Base-by-base conservation (phyloP, 2,329 filamentous ascomycete genomes). In the Cryoendolithus antarcticus region DNA sequence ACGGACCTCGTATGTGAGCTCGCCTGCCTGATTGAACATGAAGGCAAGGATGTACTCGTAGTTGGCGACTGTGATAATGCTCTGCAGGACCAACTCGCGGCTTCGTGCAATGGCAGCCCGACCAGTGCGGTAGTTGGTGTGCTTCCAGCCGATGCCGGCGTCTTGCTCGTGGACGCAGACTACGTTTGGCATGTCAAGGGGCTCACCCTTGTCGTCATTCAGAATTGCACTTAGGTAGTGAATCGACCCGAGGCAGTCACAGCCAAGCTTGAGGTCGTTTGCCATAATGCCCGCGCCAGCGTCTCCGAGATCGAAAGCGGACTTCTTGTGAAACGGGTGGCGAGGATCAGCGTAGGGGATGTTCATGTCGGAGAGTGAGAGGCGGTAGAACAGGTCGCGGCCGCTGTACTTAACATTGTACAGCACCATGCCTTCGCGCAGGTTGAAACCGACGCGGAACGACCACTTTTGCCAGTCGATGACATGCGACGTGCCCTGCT, bases 31-130 rank as follows among this genome's bases (percentile, higher is more conserved):
- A 55, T 81, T 80, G 62, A 83, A 81, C 38, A 77, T 72, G 59
- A 78, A 83, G 2, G 77, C 77, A 30, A 83, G 67, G 48, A 83
- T 80, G 53, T 83, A 83, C 53, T 82, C 79, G 58, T 82, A 83
- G 60, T 83, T 83, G 8, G 75, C 69, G 4, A 82, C 75, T 0
- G 77, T 39, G 32, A 41, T 41, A 9, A 82, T 82, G 50, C 72
- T 74, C 53, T 82, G 79, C 4, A 83, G 55, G 1, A 82, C 77
- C 3, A 82, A 61, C 53, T 82, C 76, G 19, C 79, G 67, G 45
- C 72, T 75, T 12, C 79, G 71, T 11, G 72, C 71, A 4, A 81
- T 68, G 1, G 74, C 77, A 2, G 78, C 76, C 7, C 75, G 66
- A 0, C 71, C 72, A 4, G 76, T 80, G 7, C 79, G 66, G 60